phyloP scores from a whole-genome alignment of 176 grass and related monocot genomes.

The Echinochloa phyllopogon region DNA sequence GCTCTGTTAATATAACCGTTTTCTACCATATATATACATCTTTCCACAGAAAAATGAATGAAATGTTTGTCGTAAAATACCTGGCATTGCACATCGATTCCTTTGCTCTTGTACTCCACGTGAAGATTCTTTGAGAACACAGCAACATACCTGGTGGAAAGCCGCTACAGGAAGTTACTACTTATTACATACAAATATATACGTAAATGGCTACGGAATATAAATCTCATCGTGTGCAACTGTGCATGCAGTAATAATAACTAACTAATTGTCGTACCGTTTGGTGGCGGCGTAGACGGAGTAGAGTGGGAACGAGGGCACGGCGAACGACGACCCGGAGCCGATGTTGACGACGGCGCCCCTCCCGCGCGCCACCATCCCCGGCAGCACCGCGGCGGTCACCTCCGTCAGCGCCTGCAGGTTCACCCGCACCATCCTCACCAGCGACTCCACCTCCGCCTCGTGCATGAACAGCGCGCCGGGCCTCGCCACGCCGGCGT shows the following conservation, averaged over 20 bases:
- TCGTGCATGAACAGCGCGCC: slow-evolving; percentile 41
- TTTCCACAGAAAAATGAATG: neutral
- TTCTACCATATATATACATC: no score
- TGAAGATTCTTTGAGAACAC: neutral
- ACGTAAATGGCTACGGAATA: no score
- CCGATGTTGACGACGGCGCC: slow-evolving; percentile 57
- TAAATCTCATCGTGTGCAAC: no score
- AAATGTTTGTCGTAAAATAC: neutral
- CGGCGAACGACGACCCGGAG: slow-evolving; percentile 5
- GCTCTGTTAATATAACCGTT: neutral
- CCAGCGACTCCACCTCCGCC: slow-evolving; percentile 30
- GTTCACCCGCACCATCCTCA: slow-evolving; percentile 39
- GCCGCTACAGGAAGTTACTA: no score
- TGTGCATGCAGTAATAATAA: no score
- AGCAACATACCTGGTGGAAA: neutral
- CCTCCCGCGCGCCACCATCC: slow-evolving; percentile 42
- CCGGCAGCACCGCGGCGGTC: slow-evolving; percentile 45
- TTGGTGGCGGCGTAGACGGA: slow-evolving; percentile 36
- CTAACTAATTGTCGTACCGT: no score
- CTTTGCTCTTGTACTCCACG: slow-evolving; percentile 4
- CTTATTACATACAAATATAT: no score
- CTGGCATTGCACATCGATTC: slow-evolving; percentile 5
- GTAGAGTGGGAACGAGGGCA: slow-evolving; percentile 50
- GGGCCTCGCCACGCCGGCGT: slow-evolving; percentile 47
- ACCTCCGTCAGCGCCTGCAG: slow-evolving; percentile 44